Evolutionary conservation across 345 rosid genomes (phyloP), one percentile per base, ranked within the genome.

Genomic region (Rhodamnia argentea): DNA sequence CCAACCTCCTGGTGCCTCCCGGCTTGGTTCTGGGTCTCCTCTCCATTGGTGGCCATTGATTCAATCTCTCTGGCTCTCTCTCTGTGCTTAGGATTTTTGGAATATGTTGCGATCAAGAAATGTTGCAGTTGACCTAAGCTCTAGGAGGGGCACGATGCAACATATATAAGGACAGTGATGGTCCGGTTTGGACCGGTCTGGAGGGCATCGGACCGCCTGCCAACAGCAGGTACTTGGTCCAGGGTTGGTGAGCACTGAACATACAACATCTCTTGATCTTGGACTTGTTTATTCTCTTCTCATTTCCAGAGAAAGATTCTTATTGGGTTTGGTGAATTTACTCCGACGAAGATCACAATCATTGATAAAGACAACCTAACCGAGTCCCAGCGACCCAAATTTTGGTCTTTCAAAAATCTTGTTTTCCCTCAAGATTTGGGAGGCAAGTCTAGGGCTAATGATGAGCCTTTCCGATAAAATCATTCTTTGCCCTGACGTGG

Each of bases 1-100:
- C 98, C 99, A 55, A 94, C 98, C 90, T 95, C 99, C 85, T 93
- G 96, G 89, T 96, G 99, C 89, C 96, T 88, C 51, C 94, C 89
- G 20, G 84, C 92, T 88, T 91, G 92, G 54, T 86, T 90, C 86
- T 94, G 93, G 86, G 93, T 91, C 52, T 93, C 93, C 84, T 94
- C 94, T 82, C 87, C 91, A 32, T 90, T 92, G 58, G 88, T 58
- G 12, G 99, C 93, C 95, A 96, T 89, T 70, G 90, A 15, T 84
- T 84, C 51, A 56, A 22, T 27, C 52, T 52, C 26, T 84, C 37
- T 3, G 27, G 6, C 57, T 7, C 23, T 52, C 52, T 52, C 37
- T 23, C 60, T 55, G 20, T 64, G 44, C 78, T 15, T 29, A 64
- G 42, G 5, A 29, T 15, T 62, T 15, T 62, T 29, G 75, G 37